phyloP scores from a whole-genome alignment of 768 basidiomycete species.

The Tulasnella calospora region DNA sequence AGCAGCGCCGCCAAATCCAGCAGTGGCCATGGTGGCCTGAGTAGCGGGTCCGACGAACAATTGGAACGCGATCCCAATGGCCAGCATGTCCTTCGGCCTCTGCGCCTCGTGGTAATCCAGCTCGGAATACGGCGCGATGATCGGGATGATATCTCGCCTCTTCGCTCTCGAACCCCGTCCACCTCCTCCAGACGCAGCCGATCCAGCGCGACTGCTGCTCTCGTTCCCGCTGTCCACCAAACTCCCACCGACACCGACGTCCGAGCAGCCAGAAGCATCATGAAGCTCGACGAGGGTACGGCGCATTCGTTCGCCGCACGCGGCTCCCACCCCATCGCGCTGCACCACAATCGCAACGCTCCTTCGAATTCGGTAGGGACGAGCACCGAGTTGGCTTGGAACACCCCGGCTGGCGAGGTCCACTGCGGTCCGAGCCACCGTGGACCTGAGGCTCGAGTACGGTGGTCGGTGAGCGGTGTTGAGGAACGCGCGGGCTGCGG shows the following conservation, averaged over 20 bases:
- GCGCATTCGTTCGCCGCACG: background rate
- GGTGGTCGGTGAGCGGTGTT: background rate
- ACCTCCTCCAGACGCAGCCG: background rate
- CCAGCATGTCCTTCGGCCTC: constrained; percentile 8
- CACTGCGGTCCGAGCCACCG: background rate
- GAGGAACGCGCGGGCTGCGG: background rate
- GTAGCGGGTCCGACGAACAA: constrained; percentile 20
- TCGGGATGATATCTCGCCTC: constrained; percentile 2
- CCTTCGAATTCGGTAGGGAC: background rate
- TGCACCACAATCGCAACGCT: constrained; percentile 1
- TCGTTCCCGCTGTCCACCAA: background rate
- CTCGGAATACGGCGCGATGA: constrained; percentile 9
- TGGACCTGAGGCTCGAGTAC: background rate
- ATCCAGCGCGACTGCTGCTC: background rate
- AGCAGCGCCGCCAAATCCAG: too few species aligned
- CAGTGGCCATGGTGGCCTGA: background rate
- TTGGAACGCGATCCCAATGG: constrained; percentile 1
- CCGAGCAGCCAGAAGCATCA: background rate
- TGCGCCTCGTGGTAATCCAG: constrained; percentile 6
- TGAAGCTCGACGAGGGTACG: background rate
- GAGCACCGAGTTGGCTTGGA: constrained; percentile 9
- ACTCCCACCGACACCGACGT: background rate
- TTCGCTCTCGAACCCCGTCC: background rate
- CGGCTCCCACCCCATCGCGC: constrained; percentile 10
- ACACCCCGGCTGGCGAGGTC: background rate